A percentile compares a stretch with the other conserved stretches of the same genome.
Conservation (phyloP, 768 basidiomycete species). For the Amyloporia xantha region DNA sequence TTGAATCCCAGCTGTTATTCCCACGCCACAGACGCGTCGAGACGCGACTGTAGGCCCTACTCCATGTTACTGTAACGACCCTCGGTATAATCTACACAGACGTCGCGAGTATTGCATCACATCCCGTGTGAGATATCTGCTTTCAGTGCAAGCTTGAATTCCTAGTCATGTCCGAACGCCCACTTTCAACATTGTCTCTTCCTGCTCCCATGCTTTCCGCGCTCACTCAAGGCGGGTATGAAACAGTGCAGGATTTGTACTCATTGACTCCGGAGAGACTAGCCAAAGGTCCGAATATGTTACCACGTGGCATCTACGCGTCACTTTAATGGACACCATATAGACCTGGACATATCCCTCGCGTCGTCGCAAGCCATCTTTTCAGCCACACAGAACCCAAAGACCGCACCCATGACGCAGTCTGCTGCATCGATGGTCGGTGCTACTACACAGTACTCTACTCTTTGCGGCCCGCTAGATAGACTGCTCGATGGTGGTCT, state of each 20-base stretch:
- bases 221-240: conserved; percentile 49
- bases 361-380: conserved; percentile 42
- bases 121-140: too few relatives aligned
- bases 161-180: conserved; percentile 30
- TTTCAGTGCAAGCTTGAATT: too few relatives aligned
- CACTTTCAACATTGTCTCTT: conserved; percentile 41
- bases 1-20: conserved; percentile 12
- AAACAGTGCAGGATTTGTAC: conserved; percentile 47
- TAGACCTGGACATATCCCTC: conserved; percentile 47
- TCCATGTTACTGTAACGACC: too few relatives aligned
- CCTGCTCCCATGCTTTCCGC: conserved; percentile 39
- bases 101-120: too few relatives aligned
- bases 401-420: conserved; percentile 37
- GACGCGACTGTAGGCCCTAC: not conserved
- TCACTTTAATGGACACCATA: not conserved
- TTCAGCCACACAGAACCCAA: conserved; percentile 31
- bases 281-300: conserved; percentile 36
- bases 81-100: too few relatives aligned
- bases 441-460: conserved; percentile 30
- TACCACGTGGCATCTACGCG: conserved; percentile 1
- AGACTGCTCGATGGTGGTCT: conserved; percentile 59
- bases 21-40: conserved; percentile 19
- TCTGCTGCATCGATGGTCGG: conserved; percentile 42
- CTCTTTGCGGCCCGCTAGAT: conserved; percentile 46
- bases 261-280: conserved; percentile 38